Evolutionary conservation across 805 yeast species (phyloP).

Genomic region (Clavispora asparagi): DNA sequence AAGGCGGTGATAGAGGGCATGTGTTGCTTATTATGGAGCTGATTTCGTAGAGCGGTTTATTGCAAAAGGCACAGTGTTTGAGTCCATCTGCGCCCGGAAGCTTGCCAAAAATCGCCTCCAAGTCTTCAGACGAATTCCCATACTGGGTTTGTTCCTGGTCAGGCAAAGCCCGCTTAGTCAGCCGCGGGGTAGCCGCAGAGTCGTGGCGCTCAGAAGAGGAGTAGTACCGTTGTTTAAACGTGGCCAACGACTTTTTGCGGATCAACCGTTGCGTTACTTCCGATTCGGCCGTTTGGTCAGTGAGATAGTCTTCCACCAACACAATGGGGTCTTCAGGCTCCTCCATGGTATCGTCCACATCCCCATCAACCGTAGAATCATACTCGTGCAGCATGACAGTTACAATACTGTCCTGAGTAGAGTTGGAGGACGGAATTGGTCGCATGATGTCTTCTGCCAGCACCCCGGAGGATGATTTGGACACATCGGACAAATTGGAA

Average conservation of each 20-base stretch:
- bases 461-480: background rate
- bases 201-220: background rate
- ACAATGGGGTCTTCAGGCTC: constrained; percentile 38
- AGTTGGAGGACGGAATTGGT: background rate
- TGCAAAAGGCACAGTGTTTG: constrained; percentile 63
- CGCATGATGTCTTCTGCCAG: background rate
- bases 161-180: background rate
- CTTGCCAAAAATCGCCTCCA: constrained; percentile 34
- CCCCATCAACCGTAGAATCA: background rate
- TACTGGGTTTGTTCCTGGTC: background rate
- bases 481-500: constrained; percentile 1
- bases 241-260: constrained; percentile 33
- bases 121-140: constrained; percentile 16
- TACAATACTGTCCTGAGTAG: background rate
- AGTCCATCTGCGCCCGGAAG: constrained; percentile 35
- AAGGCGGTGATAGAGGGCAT: background rate
- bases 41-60: constrained; percentile 59
- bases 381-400: background rate
- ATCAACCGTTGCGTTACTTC: constrained; percentile 10
- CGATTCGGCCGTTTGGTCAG: constrained; percentile 8
- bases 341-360: constrained; percentile 11
- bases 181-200: background rate
- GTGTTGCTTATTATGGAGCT: constrained; percentile 36
- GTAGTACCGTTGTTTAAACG: constrained; percentile 24
- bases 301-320: constrained; percentile 53